phyloP scores from a whole-genome alignment of 2,329 filamentous ascomycete genomes.

The Aspergillus tamarii region DNA sequence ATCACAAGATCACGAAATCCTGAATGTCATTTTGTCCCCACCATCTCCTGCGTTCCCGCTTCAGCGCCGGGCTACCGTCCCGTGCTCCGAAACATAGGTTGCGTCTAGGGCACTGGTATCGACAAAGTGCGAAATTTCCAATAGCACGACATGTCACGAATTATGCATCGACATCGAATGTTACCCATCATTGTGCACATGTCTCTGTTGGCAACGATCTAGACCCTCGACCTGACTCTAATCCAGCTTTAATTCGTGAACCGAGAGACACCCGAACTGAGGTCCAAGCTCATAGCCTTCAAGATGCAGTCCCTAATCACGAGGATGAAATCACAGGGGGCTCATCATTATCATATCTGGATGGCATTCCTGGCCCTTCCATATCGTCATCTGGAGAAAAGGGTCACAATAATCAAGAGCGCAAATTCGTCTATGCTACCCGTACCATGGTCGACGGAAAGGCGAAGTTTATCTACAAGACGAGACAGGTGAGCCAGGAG shows the following conservation, averaged over 20 bases:
- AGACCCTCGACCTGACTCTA: neutral
- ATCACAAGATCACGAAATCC: constrained; percentile 24
- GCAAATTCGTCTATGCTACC: constrained; percentile 7
- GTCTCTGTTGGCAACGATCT: constrained; percentile 3
- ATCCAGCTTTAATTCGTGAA: neutral
- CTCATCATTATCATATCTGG: neutral
- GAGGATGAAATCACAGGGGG: neutral
- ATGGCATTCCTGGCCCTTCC: neutral
- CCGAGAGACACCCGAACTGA: neutral
- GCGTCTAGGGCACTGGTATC: constrained; percentile 27
- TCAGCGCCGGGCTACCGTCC: constrained; percentile 31
- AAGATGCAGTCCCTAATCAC: neutral
- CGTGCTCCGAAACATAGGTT: constrained; percentile 22
- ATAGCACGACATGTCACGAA: constrained; percentile 14
- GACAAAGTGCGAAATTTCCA: constrained; percentile 16
- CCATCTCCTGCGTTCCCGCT: constrained; percentile 33
- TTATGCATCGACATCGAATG: constrained; percentile 19
- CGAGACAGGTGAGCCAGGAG: constrained; percentile 24
- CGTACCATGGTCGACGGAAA: constrained; percentile 14
- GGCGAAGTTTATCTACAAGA: constrained; percentile 17
- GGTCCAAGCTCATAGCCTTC: neutral
- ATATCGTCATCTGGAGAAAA: neutral
- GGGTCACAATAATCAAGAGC: neutral
- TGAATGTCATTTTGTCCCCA: constrained; percentile 43
- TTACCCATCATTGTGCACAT: neutral